Conservation (phyloP, 2,329 filamentous ascomycete genomes). For the Phyllosticta citriasiana region DNA sequence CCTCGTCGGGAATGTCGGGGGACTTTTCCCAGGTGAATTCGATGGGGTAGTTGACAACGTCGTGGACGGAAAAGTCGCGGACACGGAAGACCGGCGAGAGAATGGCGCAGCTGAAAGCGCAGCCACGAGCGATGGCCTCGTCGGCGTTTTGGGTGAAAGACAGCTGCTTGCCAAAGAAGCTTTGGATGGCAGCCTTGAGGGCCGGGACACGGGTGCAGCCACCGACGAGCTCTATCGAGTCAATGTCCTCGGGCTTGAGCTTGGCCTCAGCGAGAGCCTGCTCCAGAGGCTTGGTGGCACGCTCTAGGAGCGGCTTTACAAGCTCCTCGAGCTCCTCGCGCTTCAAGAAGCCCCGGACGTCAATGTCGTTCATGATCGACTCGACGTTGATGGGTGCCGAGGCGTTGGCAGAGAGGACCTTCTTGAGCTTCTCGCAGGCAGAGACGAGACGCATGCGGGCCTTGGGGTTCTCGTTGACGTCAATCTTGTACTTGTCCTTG, state of each 20-base stretch:
- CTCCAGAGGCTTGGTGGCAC: slow-evolving; percentile 66
- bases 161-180: slow-evolving; percentile 84
- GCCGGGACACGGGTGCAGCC: slow-evolving; percentile 88
- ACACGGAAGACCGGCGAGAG: slow-evolving; percentile 97
- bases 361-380: slow-evolving; percentile 95
- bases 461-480: slow-evolving; percentile 84
- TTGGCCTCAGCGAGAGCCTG: slow-evolving; percentile 91
- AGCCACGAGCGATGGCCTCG: slow-evolving; percentile 90
- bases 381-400: slow-evolving; percentile 91
- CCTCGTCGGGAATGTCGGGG: slow-evolving; percentile 94
- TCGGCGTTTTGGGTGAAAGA: slow-evolving; percentile 98
- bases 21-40: slow-evolving; percentile 99
- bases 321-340: slow-evolving; percentile 90
- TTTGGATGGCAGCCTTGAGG: slow-evolving; percentile 79
- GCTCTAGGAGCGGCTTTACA: slow-evolving; percentile 70
- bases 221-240: slow-evolving; percentile 85
- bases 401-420: slow-evolving; percentile 92
- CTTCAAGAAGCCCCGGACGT: slow-evolving; percentile 81
- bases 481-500: slow-evolving; percentile 95
- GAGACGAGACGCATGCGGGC: slow-evolving; percentile 77
- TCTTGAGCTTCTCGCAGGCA: slow-evolving; percentile 95
- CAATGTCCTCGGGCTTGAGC: slow-evolving; percentile 83
- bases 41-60: slow-evolving; percentile 96
- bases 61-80: slow-evolving; percentile 93
- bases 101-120: slow-evolving; percentile 95